Evolutionary conservation across 2,329 filamentous ascomycete genomes (phyloP).

Genomic region (Trichophyton mentagrophytes): DNA sequence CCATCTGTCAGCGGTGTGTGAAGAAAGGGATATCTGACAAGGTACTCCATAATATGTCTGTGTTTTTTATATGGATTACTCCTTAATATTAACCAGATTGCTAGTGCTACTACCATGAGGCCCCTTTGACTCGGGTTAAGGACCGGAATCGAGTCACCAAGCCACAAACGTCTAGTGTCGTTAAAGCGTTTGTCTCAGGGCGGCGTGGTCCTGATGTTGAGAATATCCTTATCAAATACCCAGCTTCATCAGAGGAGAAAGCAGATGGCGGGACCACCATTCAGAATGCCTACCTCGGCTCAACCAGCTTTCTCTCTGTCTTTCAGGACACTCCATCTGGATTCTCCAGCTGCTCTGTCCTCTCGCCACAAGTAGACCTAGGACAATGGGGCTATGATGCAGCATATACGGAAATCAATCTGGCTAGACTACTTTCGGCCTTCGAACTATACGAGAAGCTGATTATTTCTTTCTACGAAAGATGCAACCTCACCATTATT

Average conservation of each 20-base stretch:
- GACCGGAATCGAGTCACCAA: conserved; percentile 7
- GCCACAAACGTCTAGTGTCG: conserved; percentile 10
- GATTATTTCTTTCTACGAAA: conserved; percentile 6
- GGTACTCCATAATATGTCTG: not conserved
- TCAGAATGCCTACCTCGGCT: conserved; percentile 23
- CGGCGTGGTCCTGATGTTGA: not conserved
- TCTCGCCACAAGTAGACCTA: conserved; percentile 5
- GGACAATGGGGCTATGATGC: conserved; percentile 9
- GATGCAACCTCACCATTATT: conserved; percentile 13
- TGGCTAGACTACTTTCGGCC: conserved; percentile 4
- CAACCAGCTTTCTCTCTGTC: conserved; percentile 23
- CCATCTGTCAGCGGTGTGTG: conserved; percentile 20
- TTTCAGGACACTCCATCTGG: conserved; percentile 17
- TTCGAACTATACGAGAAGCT: conserved; percentile 8
- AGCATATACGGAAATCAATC: conserved; percentile 21
- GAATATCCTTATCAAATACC: not conserved
- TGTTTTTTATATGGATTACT: not conserved
- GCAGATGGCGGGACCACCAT: conserved; percentile 6
- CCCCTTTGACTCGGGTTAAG: conserved; percentile 18
- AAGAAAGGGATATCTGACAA: conserved; percentile 14
- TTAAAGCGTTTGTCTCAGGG: conserved; percentile 8
- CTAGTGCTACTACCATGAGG: conserved; percentile 24
- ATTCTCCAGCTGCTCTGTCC: conserved; percentile 11
- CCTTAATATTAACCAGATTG: not conserved
- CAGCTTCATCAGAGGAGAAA: not conserved